Base-by-base conservation (phyloP, 1,284 basidiomycete species). In the Macrocystidia cucumis region DNA sequence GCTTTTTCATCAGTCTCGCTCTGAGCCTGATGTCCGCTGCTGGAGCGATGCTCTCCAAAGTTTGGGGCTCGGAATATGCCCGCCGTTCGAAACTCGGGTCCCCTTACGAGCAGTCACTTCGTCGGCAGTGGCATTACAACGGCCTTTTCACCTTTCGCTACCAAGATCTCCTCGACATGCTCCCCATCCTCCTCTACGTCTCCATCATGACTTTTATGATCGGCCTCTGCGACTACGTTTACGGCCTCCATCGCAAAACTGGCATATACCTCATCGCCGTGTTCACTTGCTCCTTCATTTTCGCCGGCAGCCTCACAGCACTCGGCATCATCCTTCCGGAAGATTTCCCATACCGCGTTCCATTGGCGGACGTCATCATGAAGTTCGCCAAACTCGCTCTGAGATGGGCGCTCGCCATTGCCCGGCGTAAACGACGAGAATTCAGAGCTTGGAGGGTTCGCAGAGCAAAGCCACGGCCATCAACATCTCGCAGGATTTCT, bases 221-320 rank as follows among this genome's bases (percentile, higher is more conserved):
- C 11, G 29, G 29, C 29, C 29, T 30, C 19, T 30, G 29, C 29
- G 29, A 30, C 12, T 30, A 30, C 29, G 12, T 30, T 11, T 30
- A 30, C 17, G 29, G 29, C 3, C 17, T 30, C 14, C 29, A 30
- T 18, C 11, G 17, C 14, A n/a, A 18, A 18, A 30, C 17, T n/a
- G 29, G 14, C 5, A 30, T 30, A 12, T 30, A 30, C 29, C 5
- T 30, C 9, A 30, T 30, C 9, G 17, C 19, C 9, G 19, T 18
- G 12, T 30, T 30, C 19, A 16, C 29, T 9, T 30, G 29, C 17
- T 30, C 29, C 9, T 30, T 30, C 9, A 11, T 30, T 11, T 30
- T 30, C 9, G 29, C 29, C n/a, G 29, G 14, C 12, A 30, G 14
- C 5, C 9, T 30, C 14, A 30, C 29, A 5, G 14, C 9, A 11